Conservation (phyloP, 495 filamentous ascomycete species). For the Cryomyces minteri region DNA sequence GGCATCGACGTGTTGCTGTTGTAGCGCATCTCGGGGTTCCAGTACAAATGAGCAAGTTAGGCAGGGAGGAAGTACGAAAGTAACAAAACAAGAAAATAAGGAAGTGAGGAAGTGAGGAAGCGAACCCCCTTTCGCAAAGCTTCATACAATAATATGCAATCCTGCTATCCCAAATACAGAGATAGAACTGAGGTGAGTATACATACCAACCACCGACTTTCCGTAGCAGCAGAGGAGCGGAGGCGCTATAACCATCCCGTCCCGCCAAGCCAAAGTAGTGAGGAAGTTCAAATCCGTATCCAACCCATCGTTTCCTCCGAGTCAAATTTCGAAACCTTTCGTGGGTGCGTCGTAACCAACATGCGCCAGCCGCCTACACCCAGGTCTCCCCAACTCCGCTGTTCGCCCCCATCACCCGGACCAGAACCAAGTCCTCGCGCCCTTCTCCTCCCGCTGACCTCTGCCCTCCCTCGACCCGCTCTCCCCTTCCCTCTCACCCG, state of each 20-base stretch:
- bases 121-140: too few species aligned
- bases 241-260: background rate
- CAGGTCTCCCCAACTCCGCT: background rate
- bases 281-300: background rate
- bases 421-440: slow-evolving; percentile 15
- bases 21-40: too few species aligned
- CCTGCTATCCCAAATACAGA: too few species aligned
- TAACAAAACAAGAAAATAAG: too few species aligned
- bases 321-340: background rate
- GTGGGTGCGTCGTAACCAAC: background rate
- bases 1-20: too few species aligned
- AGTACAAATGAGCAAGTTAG: too few species aligned
- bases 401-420: background rate
- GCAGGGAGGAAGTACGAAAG: too few species aligned
- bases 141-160: too few species aligned
- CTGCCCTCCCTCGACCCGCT: background rate
- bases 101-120: too few species aligned
- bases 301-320: background rate
- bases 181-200: background rate
- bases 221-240: background rate
- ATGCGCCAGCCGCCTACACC: background rate
- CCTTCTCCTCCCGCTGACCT: background rate
- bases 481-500: background rate
- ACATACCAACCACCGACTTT: background rate
- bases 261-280: background rate